Evolutionary conservation across 78 protist genomes (phyloP), one percentile per base, ranked within the genome.

Genomic region (Diacronema lutheri): DNA sequence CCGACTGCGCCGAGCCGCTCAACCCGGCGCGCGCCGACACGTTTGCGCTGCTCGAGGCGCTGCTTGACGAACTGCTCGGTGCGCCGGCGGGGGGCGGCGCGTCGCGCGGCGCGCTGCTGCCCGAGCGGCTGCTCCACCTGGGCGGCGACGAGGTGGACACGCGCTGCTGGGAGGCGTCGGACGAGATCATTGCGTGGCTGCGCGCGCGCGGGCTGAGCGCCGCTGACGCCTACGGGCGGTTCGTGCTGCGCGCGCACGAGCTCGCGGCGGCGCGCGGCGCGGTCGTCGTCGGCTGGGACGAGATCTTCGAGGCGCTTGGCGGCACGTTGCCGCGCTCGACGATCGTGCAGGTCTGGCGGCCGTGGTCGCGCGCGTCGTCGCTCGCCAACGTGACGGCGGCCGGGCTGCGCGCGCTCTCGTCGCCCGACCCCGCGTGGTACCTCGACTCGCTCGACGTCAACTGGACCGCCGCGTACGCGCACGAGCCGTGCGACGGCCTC

Each of bases 91-190:
- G 50, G n/a, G n/a, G n/a, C n/a, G n/a, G n/a, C n/a, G n/a, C n/a
- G n/a, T n/a, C n/a, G n/a, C n/a, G n/a, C n/a, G n/a, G n/a, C n/a
- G n/a, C n/a, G 12, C 83, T 73, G 44, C 86, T 88, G 74, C 84
- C 86, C 33, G 94, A 93, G 23, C 4, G n/a, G 13, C 35, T 77
- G 60, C 10, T 93, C 57, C 97, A 96, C 91, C 37, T 91, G 31
- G 90, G 94, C 4, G 93, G 89, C 33, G 93, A 96, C 89, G 98
- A 97, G 85, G 94, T 96, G n/a, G 62, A 85, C 74, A 58, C 88
- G 35, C 60, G 26, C n/a, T 96, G 97, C 84, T 96, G 98, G 98
- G 1, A 0, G 35, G 26, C 46, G 56, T 41, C 72, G 40, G 89
- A 73, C 11, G 2, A 25, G 0, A 64, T 96, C 29, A 0, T 3